Evolutionary conservation across 1,284 basidiomycete genomes (phyloP), one percentile per base, ranked within the genome.

Genomic region (Cystobasidium pallidum): DNA sequence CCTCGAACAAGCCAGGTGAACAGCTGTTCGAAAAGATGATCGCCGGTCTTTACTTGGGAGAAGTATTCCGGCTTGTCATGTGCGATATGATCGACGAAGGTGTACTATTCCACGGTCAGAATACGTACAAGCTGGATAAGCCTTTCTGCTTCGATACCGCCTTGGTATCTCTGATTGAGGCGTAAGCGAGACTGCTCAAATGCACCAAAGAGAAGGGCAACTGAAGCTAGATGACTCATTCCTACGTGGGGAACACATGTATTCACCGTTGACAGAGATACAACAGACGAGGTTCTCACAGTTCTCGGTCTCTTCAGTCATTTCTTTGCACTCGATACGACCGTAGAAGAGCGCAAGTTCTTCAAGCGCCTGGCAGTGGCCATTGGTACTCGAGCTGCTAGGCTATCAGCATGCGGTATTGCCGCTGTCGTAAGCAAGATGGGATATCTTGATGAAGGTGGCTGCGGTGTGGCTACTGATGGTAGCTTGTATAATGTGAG

Each of bases 21-120:
- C 95, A 99, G 82, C 87, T 91, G 0, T 94, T 94, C 77, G 85
- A 98, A 87, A 99, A 99, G 91, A 89, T 98, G 80, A 98, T 99
- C 76, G 95, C 95, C 0, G 95, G 95, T 73, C 88, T 95, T 66
- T 99, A 99, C 83, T 88, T 99, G 32, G 95, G 95, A 76, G 95
- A 99, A 83, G 91, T 98, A 78, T 87, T 98, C 80, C 89, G 95
- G 34, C 85, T 99, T 32, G 89, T 97, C 77, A 86, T 99, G 74
- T 92, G 90, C 81, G 95, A 99, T 81, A 88, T 99, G 75, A 93
- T 97, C 80, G 95, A 99, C 80, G 89, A 94, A 76, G 95, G 95
- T 80, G 90, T 94, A 32, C 86, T 99, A 68, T 99, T 99, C 88
- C 86, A 97, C 45, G 94, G 95, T 51, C 95, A 81, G 75, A 80